Evolutionary conservation across 2,329 filamentous ascomycete species (phyloP).

Genomic region (Sporothrix variecibatus): DNA sequence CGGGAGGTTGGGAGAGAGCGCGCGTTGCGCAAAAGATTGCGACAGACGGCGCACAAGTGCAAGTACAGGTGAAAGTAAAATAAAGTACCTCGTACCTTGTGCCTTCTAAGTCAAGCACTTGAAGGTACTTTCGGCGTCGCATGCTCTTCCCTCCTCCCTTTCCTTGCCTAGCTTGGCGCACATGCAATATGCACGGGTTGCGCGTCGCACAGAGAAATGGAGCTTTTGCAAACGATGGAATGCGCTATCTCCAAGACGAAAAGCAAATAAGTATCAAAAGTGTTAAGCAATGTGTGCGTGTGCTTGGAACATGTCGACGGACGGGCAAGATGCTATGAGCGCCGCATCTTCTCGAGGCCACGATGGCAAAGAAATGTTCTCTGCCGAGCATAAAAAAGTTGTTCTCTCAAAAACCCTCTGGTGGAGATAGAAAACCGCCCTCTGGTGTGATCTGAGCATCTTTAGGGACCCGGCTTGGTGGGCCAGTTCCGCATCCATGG

Average conservation of each 20-base stretch:
- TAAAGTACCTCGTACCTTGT: not conserved
- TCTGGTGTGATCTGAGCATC: not conserved
- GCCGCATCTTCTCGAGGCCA: not conserved
- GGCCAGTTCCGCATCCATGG: not conserved
- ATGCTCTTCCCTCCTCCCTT: not conserved
- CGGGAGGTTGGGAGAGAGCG: not conserved
- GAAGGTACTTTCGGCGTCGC: not conserved
- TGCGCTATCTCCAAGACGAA: not conserved
- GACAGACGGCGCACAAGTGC: not conserved
- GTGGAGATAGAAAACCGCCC: not conserved
- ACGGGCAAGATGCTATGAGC: not conserved
- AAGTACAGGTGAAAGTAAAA: not conserved
- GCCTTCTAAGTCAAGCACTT: not conserved
- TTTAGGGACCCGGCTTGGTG: not conserved
- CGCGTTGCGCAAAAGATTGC: not conserved
- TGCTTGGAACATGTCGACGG: not conserved
- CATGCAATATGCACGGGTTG: slow-evolving; percentile 10
- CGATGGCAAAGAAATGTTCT: not conserved
- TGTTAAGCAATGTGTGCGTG: not conserved
- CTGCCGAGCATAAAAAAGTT: not conserved
- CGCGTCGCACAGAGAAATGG: not conserved
- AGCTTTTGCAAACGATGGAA: not conserved
- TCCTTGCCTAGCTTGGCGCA: slow-evolving; percentile 13
- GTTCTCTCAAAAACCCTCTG: not conserved
- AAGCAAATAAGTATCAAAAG: not conserved